These are phyloP conservation scores for Aureobasidium mangrovei DNA, from an alignment of 2,329 filamentous ascomycete genomes.

Conservation along the genomic window DNA sequence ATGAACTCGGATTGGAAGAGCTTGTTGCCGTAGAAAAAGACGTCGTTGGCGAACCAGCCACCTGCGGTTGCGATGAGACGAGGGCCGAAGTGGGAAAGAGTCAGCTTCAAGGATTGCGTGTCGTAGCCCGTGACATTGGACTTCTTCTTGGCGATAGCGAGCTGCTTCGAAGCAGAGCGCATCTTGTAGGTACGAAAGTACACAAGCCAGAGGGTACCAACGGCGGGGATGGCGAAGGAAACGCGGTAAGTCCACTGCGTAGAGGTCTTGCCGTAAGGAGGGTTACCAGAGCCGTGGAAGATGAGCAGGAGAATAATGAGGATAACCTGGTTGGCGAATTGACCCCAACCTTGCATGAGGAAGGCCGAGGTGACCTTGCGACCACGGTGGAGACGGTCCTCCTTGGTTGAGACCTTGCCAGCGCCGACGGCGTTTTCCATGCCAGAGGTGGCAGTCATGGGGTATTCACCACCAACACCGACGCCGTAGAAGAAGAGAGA, in stretches of 20 bases:
- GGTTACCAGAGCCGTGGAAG: slow-evolving; percentile 71
- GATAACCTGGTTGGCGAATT: slow-evolving; percentile 86
- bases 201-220: slow-evolving; percentile 86
- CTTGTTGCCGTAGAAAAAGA: slow-evolving; percentile 99
- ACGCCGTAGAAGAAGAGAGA: slow-evolving; percentile 84
- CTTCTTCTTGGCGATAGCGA: slow-evolving; percentile 77
- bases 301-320: slow-evolving; percentile 79
- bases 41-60: slow-evolving; percentile 91
- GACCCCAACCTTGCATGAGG: slow-evolving; percentile 97
- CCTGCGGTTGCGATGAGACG: slow-evolving; percentile 80
- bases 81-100: slow-evolving; percentile 74
- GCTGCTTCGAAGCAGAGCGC: slow-evolving; percentile 75
- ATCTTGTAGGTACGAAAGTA: slow-evolving; percentile 97
- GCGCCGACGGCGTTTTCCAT: slow-evolving; percentile 86
- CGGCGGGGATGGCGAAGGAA: slow-evolving; percentile 82
- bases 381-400: slow-evolving; percentile 90
- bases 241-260: slow-evolving; percentile 88
- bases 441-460: slow-evolving; percentile 90
- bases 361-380: slow-evolving; percentile 94
- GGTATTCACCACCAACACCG: slow-evolving; percentile 75
- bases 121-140: slow-evolving; percentile 86
- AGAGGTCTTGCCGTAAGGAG: slow-evolving; percentile 67
- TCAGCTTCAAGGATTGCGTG: slow-evolving; percentile 67
- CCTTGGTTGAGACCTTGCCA: slow-evolving; percentile 78
- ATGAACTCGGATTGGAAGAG: slow-evolving; percentile 93